Evolutionary conservation across 768 basidiomycete genomes (phyloP), one percentile per base, ranked within the genome.

Genomic region (Naganishia kalamii): DNA sequence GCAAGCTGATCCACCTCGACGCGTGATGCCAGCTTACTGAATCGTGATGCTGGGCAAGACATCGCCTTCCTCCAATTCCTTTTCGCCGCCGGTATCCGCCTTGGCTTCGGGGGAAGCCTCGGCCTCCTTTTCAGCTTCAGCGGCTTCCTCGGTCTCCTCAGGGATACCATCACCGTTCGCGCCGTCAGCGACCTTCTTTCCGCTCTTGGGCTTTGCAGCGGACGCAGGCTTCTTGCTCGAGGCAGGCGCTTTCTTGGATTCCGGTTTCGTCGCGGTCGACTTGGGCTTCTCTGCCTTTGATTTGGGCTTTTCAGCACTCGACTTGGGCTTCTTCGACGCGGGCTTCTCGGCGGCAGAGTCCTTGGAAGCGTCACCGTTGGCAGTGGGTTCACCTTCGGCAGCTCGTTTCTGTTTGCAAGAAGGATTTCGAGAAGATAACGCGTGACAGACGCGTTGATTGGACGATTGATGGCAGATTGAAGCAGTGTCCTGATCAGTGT

Each of bases 11-110:
- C 19, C 32, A 4, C 41, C 23, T 23, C 23, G 13, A 15, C 21
- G 35, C 29, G 17, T 25, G 8, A 51, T 17, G 32, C 1, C 12
- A 13, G 60, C 68, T 30, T 46, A 71, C 80, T 91, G 87, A 66
- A 98, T 80, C 5, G 80, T 83, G 67, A 93, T 72, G 4, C 84
- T 83, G 2, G 91, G 91, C 47, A 96, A 80, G 32, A 79, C 78
- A 67, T 88, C 89, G 6, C 92, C 93, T 35, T 90, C 79, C 67
- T 88, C 83, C 67, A 93, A 82, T 33, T 68, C 63, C 27, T 69
- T 69, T 25, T 37, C 66, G 21, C 65, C 51, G 23, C 63, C 71
- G 33, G 72, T 74, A 7, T 68, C 69, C 15, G 71, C 41, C 63
- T 77, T 65, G 1, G 73, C 71, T 35, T 71, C 70, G 4, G 63